A percentile compares a stretch with the other conserved stretches of the same genome.
These are phyloP conservation scores for Cystofilobasidium capitatum DNA, from an alignment of 768 basidiomycete species.

Conservation along the genomic window DNA sequence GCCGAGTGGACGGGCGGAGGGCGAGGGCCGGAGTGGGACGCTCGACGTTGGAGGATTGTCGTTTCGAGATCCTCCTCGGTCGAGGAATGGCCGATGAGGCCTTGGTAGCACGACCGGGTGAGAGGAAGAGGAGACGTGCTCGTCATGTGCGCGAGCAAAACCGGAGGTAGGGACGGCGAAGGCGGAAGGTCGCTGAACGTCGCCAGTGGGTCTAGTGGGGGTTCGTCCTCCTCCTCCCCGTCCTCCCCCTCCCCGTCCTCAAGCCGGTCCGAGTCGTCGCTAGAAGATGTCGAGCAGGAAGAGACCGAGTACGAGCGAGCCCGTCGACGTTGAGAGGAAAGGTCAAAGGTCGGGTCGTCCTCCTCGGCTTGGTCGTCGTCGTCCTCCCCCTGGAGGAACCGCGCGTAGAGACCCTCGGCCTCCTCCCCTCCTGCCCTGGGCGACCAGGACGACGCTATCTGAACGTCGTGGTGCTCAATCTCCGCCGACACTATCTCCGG, in stretches of 20 bases:
- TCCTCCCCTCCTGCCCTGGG: neutral
- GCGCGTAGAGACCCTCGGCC: neutral
- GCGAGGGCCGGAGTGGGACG: too few species aligned
- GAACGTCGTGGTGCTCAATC: neutral
- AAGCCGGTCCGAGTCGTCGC: neutral
- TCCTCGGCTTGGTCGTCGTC: slow-evolving; percentile 1
- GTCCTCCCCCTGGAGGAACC: neutral
- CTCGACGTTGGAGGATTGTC: neutral
- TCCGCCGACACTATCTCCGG: neutral
- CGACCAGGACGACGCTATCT: neutral
- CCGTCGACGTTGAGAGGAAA: neutral
- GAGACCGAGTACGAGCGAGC: slow-evolving; percentile 1
- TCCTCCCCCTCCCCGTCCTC: neutral
- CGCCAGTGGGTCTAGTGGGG: neutral
- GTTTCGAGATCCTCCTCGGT: neutral
- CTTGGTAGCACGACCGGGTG: slow-evolving; percentile 9
- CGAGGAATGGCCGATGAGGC: neutral
- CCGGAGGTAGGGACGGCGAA: slow-evolving; percentile 9
- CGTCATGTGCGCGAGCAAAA: slow-evolving; percentile 20
- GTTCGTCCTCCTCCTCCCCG: neutral
- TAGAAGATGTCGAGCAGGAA: neutral
- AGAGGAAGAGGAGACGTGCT: slow-evolving; percentile 16
- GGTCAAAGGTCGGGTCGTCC: slow-evolving; percentile 15
- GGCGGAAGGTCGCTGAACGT: slow-evolving; percentile 13
- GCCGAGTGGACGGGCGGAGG: neutral